Base-by-base conservation (phyloP, 257 asterid genomes). In the Nicotiana tomentosiformis region DNA sequence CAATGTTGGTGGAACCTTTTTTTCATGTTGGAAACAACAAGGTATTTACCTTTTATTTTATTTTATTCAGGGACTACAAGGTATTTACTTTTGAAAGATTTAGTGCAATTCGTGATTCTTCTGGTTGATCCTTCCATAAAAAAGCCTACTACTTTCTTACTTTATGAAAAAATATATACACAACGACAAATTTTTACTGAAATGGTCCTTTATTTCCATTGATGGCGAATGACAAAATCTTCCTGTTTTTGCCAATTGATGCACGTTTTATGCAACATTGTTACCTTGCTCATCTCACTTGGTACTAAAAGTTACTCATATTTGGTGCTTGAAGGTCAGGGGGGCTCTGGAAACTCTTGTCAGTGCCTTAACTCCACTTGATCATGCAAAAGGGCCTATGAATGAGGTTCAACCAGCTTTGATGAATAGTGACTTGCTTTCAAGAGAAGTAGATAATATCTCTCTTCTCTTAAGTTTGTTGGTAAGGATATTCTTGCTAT, bases 281-380 rank as follows among this genome's bases (percentile, higher is more conserved):
- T 56, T 16, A 83, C 77, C 35, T 16, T 51, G 26, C 64, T 23
- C n/a, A 20, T 69, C 80, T 53, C 68, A 76, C 37, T 78, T 84
- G 61, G 83, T 65, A 32, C 74, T 86, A 33, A 83, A 66, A 15
- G 15, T 15, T 76, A 72, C 53, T 86, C 85, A 26, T 83, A 29
- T 68, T 90, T 74, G 80, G 57, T 84, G 58, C 86, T 70, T 86
- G 85, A 89, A 96, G 99, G 97, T 96, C 82, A 92, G 97, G 43
- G 97, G 99, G 83, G 92, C 97, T 76, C 86, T 95, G 23, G 98
- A 95, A 90, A 93, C 97, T 87, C 88, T 95, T 84, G 91, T 92
- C 32, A 83, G 94, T 80, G 98, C 99, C 83, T 87, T 95, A 84
- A 91, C 89, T 83, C 97, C 98, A 72, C 80, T 93, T 80, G 92